These are phyloP conservation scores for Paecilomyces variotii DNA, from an alignment of 2,329 filamentous ascomycete genomes.

Conservation along the genomic window DNA sequence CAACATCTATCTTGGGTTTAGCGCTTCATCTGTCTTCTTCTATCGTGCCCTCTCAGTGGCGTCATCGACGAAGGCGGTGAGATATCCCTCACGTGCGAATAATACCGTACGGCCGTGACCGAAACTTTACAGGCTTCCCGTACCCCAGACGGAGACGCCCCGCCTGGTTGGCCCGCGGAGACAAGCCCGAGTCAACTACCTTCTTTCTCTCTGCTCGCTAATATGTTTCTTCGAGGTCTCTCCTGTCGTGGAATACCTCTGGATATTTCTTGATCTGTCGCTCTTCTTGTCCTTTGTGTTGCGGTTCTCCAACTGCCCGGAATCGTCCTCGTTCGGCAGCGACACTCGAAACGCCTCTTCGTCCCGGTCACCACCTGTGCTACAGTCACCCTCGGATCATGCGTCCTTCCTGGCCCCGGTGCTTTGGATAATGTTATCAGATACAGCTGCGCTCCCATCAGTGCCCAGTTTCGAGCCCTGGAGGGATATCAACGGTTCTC, in stretches of 20 bases:
- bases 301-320: background rate
- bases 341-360: background rate
- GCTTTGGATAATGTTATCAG: conserved; percentile 28
- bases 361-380: background rate
- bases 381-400: conserved; percentile 13
- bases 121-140: conserved; percentile 11
- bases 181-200: background rate
- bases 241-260: background rate
- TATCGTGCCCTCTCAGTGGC: conserved; percentile 12
- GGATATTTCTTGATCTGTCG: background rate
- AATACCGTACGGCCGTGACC: conserved; percentile 12
- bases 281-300: background rate
- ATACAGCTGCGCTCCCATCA: conserved; percentile 31
- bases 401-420: conserved; percentile 6
- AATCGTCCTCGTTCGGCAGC: background rate
- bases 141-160: background rate
- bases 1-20: background rate
- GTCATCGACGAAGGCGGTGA: conserved; percentile 30
- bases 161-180: conserved; percentile 3
- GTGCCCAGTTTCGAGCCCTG: conserved; percentile 25
- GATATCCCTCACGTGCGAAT: conserved; percentile 4
- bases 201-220: background rate
- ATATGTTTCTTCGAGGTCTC: background rate
- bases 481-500: conserved; percentile 19
- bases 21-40: background rate